Percentiles rank a stretch among this genome's conserved stretches.
These are phyloP conservation scores for Tricholomella constricta DNA, from an alignment of 768 basidiomycete species.

Conservation along the genomic window DNA sequence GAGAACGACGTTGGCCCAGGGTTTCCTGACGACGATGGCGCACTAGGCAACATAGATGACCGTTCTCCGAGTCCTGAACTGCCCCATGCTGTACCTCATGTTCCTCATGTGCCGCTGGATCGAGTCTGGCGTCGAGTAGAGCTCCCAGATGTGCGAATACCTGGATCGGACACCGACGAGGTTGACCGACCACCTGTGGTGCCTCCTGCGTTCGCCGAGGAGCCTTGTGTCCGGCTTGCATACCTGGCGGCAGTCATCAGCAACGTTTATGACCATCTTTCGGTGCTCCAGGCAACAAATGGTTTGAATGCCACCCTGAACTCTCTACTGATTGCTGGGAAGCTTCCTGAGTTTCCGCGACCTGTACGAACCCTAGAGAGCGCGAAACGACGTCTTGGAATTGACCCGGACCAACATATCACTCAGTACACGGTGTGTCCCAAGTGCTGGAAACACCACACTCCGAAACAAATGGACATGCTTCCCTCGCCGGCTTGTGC, in stretches of 20 bases:
- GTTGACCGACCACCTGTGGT: not conserved
- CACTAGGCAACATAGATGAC: too few species aligned
- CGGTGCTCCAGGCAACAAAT: not conserved
- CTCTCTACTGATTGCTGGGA: not conserved
- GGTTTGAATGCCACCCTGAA: not conserved
- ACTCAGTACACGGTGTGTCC: constrained; percentile 1
- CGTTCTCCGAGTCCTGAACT: too few species aligned
- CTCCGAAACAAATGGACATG: not conserved
- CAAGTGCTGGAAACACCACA: constrained; percentile 6
- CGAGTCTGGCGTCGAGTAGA: too few species aligned
- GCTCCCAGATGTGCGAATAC: not conserved
- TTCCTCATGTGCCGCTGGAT: too few species aligned
- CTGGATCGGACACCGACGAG: not conserved
- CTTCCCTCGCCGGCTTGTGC: not conserved
- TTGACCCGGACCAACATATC: constrained; percentile 2
- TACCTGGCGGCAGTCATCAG: not conserved
- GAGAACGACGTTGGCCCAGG: too few species aligned
- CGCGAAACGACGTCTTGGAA: not conserved
- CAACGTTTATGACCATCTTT: not conserved
- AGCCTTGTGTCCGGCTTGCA: not conserved
- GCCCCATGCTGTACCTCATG: too few species aligned
- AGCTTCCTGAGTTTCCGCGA: not conserved
- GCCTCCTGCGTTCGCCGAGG: not conserved
- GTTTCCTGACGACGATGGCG: too few species aligned
- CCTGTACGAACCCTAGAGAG: constrained; percentile 2